These are phyloP conservation scores for Kodamaea restingae DNA, from an alignment of 805 yeast genomes.

Conservation along the genomic window DNA sequence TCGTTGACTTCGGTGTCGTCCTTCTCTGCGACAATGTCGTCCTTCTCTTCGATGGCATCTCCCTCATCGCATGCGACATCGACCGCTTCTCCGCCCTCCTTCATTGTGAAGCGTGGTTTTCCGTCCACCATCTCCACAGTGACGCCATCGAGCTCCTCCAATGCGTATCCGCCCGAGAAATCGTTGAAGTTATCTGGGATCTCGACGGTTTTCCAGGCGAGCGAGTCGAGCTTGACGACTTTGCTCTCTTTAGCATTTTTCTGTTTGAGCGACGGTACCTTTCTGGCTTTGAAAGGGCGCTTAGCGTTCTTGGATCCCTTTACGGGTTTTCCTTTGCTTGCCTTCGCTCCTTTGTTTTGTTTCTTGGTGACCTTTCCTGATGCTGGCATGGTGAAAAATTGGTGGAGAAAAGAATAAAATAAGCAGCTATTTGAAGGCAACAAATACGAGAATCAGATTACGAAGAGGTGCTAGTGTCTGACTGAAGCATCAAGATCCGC, in stretches of 20 bases:
- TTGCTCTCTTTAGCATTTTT: constrained; percentile 30
- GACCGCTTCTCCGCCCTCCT: constrained; percentile 23
- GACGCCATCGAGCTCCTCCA: constrained; percentile 93
- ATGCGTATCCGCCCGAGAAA: constrained; percentile 85
- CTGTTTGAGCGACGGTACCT: constrained; percentile 26
- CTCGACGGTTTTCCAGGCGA: constrained; percentile 78
- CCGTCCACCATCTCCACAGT: constrained; percentile 75
- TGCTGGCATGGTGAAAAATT: constrained; percentile 26
- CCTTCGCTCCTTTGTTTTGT: constrained; percentile 2
- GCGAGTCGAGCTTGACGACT: constrained; percentile 45
- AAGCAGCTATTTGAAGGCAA: too few species aligned
- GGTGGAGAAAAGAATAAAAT: too few species aligned
- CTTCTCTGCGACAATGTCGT: not conserved
- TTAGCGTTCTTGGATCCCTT: constrained; percentile 5
- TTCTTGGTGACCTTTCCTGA: not conserved
- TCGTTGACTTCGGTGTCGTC: constrained; percentile 23
- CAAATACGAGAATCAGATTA: not conserved
- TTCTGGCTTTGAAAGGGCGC: constrained; percentile 7
- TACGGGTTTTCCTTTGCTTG: not conserved
- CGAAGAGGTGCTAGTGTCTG: too few species aligned
- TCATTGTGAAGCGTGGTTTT: constrained; percentile 47
- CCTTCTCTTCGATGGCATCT: constrained; percentile 6
- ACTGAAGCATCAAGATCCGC: too few species aligned
- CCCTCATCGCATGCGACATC: constrained; percentile 19
- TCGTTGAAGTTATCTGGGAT: constrained; percentile 82